These are phyloP conservation scores for Penicillium sp. DNA, from an alignment of 2,329 filamentous ascomycete species.

Conservation along the genomic window DNA sequence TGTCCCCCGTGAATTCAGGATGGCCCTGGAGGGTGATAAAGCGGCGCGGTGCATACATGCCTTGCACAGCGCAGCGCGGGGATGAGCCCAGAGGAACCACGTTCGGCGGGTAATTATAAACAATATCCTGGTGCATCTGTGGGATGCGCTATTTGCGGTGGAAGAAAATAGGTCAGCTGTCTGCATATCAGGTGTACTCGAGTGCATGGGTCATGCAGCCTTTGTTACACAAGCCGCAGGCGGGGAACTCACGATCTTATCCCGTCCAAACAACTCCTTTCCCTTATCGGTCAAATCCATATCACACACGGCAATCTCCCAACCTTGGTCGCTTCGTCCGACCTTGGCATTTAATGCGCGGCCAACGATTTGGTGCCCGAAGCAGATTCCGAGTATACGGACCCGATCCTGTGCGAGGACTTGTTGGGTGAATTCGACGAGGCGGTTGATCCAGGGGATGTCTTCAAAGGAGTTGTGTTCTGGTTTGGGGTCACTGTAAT, in stretches of 20 bases:
- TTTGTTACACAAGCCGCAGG: neutral
- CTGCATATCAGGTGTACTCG: neutral
- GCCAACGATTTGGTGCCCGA: conserved; percentile 82
- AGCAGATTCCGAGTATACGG: conserved; percentile 77
- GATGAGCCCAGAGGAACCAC: conserved; percentile 66
- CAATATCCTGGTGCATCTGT: conserved; percentile 84
- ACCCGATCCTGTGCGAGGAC: conserved; percentile 63
- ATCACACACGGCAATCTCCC: conserved; percentile 77
- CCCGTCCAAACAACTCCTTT: conserved; percentile 67
- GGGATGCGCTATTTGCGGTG: conserved; percentile 52
- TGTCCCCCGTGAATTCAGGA: conserved; percentile 74
- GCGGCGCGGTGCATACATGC: conserved; percentile 67
- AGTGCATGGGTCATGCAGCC: neutral
- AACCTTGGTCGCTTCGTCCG: conserved; percentile 65
- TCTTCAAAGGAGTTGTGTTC: conserved; percentile 73
- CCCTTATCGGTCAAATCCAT: conserved; percentile 68
- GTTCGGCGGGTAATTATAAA: conserved; percentile 62
- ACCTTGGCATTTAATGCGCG: conserved; percentile 70
- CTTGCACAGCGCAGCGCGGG: conserved; percentile 70
- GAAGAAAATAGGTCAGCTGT: neutral
- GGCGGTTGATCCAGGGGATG: conserved; percentile 71
- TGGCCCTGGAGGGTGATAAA: conserved; percentile 82
- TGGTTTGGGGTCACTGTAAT: conserved; percentile 28
- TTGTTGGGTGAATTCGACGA: conserved; percentile 67
- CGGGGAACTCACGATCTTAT: conserved; percentile 55